Conservation (phyloP, 148 eudicot genomes). For the Nepenthes gracilis region DNA sequence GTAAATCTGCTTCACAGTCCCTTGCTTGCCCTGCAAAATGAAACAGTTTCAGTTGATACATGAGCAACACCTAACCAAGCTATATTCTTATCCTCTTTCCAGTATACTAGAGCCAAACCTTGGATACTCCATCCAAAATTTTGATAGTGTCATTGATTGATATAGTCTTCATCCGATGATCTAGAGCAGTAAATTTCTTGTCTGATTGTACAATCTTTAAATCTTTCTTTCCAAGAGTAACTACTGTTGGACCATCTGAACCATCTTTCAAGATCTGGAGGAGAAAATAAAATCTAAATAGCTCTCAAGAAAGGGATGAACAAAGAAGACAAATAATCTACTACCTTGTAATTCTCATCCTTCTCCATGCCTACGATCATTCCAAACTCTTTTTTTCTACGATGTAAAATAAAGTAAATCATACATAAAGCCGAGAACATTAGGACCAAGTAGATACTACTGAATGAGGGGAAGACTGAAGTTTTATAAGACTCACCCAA, state of each 20-base stretch:
- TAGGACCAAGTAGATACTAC: neutral
- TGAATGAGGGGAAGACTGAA: neutral
- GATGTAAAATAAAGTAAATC: neutral
- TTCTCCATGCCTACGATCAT: conserved; percentile 76
- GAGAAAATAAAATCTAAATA: conserved; percentile 7
- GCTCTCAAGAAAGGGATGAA: conserved; percentile 1
- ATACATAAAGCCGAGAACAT: conserved; percentile 3
- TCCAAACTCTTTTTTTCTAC: conserved; percentile 87
- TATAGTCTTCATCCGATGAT: conserved; percentile 59
- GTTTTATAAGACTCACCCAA: conserved; percentile 37
- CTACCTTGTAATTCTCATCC: conserved; percentile 77
- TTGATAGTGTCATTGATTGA: conserved; percentile 52
- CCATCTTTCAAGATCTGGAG: conserved; percentile 65
- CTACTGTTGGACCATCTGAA: conserved; percentile 45
- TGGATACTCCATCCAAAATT: conserved; percentile 63
- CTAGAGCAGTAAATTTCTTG: conserved; percentile 67
- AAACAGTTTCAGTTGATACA: neutral
- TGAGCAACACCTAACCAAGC: neutral
- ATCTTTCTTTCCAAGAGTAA: conserved; percentile 36
- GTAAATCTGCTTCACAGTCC: conserved; percentile 74
- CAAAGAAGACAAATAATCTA: neutral
- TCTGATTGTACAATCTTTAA: conserved; percentile 61
- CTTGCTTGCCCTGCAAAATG: conserved; percentile 62
- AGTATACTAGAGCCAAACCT: conserved; percentile 33
- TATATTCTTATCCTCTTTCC: neutral